These are phyloP conservation scores for Elsinoe perseae DNA, from an alignment of 2,329 filamentous ascomycete genomes.

Conservation along the genomic window DNA sequence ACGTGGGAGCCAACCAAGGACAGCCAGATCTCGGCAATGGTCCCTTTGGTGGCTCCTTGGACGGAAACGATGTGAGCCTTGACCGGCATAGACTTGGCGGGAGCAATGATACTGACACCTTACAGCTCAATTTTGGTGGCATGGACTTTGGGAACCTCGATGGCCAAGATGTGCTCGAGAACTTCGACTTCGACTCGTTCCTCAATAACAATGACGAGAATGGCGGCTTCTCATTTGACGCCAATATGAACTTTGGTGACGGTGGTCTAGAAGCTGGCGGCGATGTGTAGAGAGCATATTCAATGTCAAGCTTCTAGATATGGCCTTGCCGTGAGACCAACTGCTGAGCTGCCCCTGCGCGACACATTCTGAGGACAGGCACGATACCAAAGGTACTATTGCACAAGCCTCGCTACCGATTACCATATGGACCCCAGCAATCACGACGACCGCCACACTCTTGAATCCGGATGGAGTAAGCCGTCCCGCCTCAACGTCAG, in stretches of 20 bases:
- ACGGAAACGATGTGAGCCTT: slow-evolving; percentile 29
- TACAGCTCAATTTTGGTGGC: slow-evolving; percentile 32
- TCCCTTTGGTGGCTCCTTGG: slow-evolving; percentile 34
- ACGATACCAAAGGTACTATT: too few species aligned
- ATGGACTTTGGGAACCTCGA: slow-evolving; percentile 39
- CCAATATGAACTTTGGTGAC: slow-evolving; percentile 31
- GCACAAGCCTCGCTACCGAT: too few species aligned
- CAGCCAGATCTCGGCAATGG: slow-evolving; percentile 31
- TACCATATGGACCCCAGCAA: too few species aligned
- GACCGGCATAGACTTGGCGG: neutral
- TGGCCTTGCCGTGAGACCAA: neutral
- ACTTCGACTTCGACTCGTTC: slow-evolving; percentile 63
- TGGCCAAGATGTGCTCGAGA: slow-evolving; percentile 57
- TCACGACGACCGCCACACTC: too few species aligned
- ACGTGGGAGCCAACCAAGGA: slow-evolving; percentile 18
- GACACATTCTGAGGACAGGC: too few species aligned
- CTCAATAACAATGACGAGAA: slow-evolving; percentile 49
- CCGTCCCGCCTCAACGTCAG: too few species aligned
- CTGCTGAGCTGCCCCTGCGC: too few species aligned
- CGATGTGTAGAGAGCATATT: slow-evolving; percentile 16
- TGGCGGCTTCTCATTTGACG: slow-evolving; percentile 31
- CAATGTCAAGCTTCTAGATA: neutral
- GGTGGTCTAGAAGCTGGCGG: slow-evolving; percentile 21
- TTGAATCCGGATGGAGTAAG: too few species aligned
- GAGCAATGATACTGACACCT: neutral